These are phyloP conservation scores for Colletotrichum musae DNA, from an alignment of 2,329 filamentous ascomycete genomes.

Conservation along the genomic window DNA sequence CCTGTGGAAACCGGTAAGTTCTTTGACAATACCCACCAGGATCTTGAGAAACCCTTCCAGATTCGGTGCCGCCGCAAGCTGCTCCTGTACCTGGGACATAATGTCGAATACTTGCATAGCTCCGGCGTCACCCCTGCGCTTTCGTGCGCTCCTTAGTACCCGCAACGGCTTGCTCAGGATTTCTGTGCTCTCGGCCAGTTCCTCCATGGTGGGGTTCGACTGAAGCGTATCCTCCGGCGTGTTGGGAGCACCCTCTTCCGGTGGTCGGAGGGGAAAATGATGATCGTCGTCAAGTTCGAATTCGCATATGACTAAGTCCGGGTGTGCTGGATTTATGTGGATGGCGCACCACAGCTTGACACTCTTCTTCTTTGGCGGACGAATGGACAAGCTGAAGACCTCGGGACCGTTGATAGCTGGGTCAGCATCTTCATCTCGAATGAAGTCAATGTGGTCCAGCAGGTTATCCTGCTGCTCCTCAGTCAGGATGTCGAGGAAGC, in stretches of 20 bases:
- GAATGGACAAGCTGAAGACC: slow-evolving; percentile 84
- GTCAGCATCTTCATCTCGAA: slow-evolving; percentile 85
- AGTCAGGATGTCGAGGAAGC: slow-evolving; percentile 86
- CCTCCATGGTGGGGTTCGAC: slow-evolving; percentile 80
- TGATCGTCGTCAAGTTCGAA: slow-evolving; percentile 88
- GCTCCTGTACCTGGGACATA: slow-evolving; percentile 92
- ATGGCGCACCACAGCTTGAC: slow-evolving; percentile 90
- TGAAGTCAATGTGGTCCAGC: slow-evolving; percentile 89
- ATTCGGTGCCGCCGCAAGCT: slow-evolving; percentile 79
- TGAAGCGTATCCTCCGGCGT: slow-evolving; percentile 81
- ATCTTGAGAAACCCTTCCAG: slow-evolving; percentile 84
- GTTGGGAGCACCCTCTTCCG: slow-evolving; percentile 71
- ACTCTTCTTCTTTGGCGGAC: slow-evolving; percentile 67
- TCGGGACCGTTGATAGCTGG: slow-evolving; percentile 84
- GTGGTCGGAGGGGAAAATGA: slow-evolving; percentile 76
- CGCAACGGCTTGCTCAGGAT: slow-evolving; percentile 83
- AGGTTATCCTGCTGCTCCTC: slow-evolving; percentile 89
- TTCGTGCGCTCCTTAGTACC: slow-evolving; percentile 81
- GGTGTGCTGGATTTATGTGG: slow-evolving; percentile 79
- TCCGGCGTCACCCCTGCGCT: slow-evolving; percentile 82
- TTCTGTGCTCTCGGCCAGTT: slow-evolving; percentile 82
- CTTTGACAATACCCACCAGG: slow-evolving; percentile 87
- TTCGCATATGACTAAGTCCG: slow-evolving; percentile 85
- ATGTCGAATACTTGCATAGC: slow-evolving; percentile 94
- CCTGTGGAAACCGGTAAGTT: slow-evolving; percentile 90